These are phyloP conservation scores for Spatholobus suberectus DNA, from an alignment of 306 rosid genomes.

Conservation along the genomic window DNA sequence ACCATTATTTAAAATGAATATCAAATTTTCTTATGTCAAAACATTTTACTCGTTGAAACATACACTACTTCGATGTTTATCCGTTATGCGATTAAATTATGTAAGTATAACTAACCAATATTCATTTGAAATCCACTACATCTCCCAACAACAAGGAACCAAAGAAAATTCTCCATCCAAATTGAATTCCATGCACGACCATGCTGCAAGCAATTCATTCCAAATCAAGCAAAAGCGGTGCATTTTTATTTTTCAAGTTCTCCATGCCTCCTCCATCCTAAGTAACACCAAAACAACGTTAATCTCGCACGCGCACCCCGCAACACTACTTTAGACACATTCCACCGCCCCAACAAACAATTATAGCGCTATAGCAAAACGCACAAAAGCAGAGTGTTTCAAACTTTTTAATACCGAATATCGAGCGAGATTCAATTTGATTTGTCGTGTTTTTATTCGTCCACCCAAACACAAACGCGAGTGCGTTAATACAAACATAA, in stretches of 20 bases:
- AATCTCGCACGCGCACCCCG: not conserved
- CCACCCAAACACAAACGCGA: not conserved
- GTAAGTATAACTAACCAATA: not conserved
- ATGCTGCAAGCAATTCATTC: not conserved
- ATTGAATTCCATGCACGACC: not conserved
- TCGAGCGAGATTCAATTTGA: not conserved
- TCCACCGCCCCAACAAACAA: not conserved
- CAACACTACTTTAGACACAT: slow-evolving; percentile 3
- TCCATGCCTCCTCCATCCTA: not conserved
- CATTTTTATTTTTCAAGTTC: not conserved
- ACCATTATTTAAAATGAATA: too few relatives aligned
- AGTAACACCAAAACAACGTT: not conserved
- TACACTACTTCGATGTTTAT: not conserved
- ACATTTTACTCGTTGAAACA: too few relatives aligned
- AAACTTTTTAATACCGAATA: slow-evolving; percentile 3
- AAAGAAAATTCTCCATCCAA: not conserved
- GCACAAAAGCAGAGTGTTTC: slow-evolving; percentile 5
- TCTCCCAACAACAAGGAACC: not conserved
- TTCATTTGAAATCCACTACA: not conserved
- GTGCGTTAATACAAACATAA: not conserved
- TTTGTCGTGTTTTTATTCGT: not conserved
- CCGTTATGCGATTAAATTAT: not conserved
- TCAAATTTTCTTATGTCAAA: too few relatives aligned
- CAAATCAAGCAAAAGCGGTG: slow-evolving; percentile 4
- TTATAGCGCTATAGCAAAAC: slow-evolving; percentile 9